Evolutionary conservation across 495 filamentous ascomycete species (phyloP), one percentile per base, ranked within the genome.

Genomic region (Letharia columbiana): DNA sequence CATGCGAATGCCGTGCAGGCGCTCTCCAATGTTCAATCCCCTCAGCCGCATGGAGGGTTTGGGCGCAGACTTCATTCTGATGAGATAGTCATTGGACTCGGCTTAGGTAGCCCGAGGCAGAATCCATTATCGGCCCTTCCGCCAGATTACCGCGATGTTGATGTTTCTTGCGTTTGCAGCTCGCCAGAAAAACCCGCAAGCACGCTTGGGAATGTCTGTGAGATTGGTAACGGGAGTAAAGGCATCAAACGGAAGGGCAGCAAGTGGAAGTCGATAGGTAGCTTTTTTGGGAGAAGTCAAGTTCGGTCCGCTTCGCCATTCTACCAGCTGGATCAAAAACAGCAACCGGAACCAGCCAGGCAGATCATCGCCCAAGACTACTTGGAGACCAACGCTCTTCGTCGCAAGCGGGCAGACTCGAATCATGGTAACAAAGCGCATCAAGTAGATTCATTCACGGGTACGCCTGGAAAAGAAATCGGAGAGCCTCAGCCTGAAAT

Each of bases 231-330:
- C 54, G 63, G 49, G 42, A 31, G 49, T 39, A 62, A 52, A 56
- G 64, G 62, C 15, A 60, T 72, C 23, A 76, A 77, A 44, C 73
- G 75, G 18, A 86, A 82, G 64, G 68, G 78, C 11, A 81, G 81
- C 64, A 83, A 82, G 65, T 87, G 84, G 84, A 85, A 78, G 73
- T 79, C 82, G 61, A 77, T 87, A 67, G 81, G 81, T 2, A 77
- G 77, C 1, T 57, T 84, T 4, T 82, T 84, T 69, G 79, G 72
- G 64, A 78, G 75, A 18, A 86, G 79, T 63, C 74, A 73, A 17
- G 65, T 65, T 4, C 62, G 71, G 20, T 67, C 74, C 41, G 42
- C 54, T 12, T 67, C 73, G 47, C 67, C 74, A 28, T 73, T 76
- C 40, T 74, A 76, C 63, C 73, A 73, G 45, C 42, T 76, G 37